Conservation (phyloP, 805 yeast species). For the Yueomyces sinensis region DNA sequence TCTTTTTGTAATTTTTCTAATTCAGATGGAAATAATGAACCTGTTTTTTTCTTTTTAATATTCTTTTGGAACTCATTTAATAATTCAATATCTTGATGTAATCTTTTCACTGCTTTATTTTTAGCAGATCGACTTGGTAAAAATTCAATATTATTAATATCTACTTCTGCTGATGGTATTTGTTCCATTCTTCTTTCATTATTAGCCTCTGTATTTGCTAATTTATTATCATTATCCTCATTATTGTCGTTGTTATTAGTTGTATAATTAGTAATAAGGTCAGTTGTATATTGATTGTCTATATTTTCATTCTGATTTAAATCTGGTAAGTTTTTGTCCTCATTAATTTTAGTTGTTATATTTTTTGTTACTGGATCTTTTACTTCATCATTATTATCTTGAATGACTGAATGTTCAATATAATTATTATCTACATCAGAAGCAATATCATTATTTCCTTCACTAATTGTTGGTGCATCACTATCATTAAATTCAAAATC, state of each 20-base stretch:
- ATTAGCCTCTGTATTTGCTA: not conserved
- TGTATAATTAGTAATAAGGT: not conserved
- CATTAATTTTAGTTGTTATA: too few species aligned
- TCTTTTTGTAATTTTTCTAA: conserved; percentile 19
- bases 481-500: too few species aligned
- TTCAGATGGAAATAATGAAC: conserved; percentile 28
- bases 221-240: not conserved
- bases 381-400: too few species aligned
- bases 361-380: too few species aligned
- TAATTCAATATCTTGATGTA: conserved; percentile 58
- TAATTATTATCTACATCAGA: too few species aligned
- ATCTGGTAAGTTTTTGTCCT: too few species aligned
- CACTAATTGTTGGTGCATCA: too few species aligned
- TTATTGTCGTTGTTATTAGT: too few species aligned
- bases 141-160: conserved; percentile 1
- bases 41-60: conserved; percentile 27
- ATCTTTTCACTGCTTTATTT: conserved; percentile 48
- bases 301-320: not conserved
- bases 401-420: too few species aligned
- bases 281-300: not conserved
- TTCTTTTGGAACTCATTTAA: conserved; percentile 51
- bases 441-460: too few species aligned
- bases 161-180: not conserved
- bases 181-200: not conserved
- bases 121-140: conserved; percentile 39